Evolutionary conservation across 768 basidiomycete genomes (phyloP).

Genomic region (Pleurotus citrinopileatus): DNA sequence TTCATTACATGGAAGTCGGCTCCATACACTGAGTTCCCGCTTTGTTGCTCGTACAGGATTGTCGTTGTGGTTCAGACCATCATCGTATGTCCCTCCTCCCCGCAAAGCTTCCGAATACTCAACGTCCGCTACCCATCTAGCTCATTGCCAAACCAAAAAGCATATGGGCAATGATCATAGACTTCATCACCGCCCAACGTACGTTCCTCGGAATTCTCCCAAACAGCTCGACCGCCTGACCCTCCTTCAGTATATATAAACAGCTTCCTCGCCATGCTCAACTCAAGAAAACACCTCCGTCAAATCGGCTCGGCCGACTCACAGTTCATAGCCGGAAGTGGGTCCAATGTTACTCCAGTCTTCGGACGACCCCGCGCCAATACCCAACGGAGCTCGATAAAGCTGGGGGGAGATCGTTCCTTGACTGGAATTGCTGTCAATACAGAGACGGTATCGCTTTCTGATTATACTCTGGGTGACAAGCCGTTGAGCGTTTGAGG

Average conservation of each 20-base stretch:
- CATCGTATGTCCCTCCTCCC: background rate
- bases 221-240: background rate
- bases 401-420: no score
- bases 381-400: no score
- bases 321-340: no score
- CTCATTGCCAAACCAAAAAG: constrained; percentile 1
- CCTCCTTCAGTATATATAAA: constrained; percentile 1
- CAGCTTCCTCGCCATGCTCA: constrained; percentile 3
- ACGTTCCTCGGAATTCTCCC: background rate
- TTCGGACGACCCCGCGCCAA: no score
- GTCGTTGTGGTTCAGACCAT: background rate
- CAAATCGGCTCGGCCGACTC: no score
- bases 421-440: background rate
- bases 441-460: background rate
- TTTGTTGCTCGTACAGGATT: background rate
- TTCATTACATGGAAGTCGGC: no score
- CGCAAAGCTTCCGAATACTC: no score
- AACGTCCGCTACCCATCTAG: no score
- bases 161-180: constrained; percentile 8
- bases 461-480: background rate
- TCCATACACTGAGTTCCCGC: no score
- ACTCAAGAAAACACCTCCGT: constrained; percentile 2
- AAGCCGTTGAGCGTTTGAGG: no score
- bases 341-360: no score
- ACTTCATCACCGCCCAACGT: constrained; percentile 7